Evolutionary conservation across 2,329 filamentous ascomycete species (phyloP), one percentile per base, ranked within the genome.

Genomic region (Lachnellula subtilissima): DNA sequence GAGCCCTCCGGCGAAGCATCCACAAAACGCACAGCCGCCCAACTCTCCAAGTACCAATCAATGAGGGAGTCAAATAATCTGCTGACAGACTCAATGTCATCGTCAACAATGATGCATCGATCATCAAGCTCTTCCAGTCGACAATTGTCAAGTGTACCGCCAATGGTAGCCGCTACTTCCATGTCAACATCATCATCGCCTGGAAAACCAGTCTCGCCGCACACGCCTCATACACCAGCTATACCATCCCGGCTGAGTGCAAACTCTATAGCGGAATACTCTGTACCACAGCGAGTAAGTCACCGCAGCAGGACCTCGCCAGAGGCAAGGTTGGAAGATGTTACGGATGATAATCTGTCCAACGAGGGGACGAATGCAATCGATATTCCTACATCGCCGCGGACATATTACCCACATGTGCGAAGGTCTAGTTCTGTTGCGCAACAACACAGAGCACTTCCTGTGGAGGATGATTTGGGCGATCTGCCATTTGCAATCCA

Each of bases 231-330:
- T 67, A 96, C 91, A 0, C 94, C 94, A 4, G 91, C 92, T 11
- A 91, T 97, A 28, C 93, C 93, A 19, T 97, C 92, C 7, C 83
- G 94, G n/a, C 76, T 99, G 22, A 96, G 91, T 68, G 91, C 94
- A 60, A 92, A 95, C 67, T 94, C 89, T 51, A 90, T 94, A 58
- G 85, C 85, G 45, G 87, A 90, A 61, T 88, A 91, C 66, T 64
- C 70, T 35, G 70, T 71, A 50, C 67, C 66, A 52, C 63, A 62
- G 15, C 56, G 62, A 55, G 55, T 55, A 8, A 62, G 58, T 53
- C 55, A 59, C 37, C 61, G 61, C 14, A 65, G 53, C 50, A 55
- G 63, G 39, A 54, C 64, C 11, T 50, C 61, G 12, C 52, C 57
- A 11, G 63, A 68, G 28, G 51, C 60, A 11, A 56, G 56, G 45